Conservation (phyloP, 306 rosid genomes). For the Styphnolobium japonicum region DNA sequence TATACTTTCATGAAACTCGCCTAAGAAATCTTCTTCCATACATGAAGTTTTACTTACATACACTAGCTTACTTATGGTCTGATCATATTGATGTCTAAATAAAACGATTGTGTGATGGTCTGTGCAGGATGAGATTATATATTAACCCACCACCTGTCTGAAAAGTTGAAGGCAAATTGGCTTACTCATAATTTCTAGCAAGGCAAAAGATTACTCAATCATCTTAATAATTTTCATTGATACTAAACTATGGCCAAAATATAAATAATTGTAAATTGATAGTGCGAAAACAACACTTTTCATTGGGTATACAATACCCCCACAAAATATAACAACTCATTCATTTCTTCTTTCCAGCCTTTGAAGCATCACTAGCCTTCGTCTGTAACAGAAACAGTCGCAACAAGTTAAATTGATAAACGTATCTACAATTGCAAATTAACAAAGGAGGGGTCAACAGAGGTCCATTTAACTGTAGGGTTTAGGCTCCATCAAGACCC, state of each 20-base stretch:
- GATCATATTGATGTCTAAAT: no score
- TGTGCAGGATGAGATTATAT: no score
- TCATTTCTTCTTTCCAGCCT: constrained; percentile 60
- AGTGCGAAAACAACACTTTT: not conserved
- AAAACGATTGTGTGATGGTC: no score
- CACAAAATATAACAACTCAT: not conserved
- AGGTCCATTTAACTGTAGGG: not conserved
- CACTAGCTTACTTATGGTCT: no score
- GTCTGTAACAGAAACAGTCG: constrained; percentile 32
- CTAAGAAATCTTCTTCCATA: no score
- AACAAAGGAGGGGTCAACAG: not conserved
- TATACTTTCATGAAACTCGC: no score
- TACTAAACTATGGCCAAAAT: not conserved
- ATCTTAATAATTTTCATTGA: no score
- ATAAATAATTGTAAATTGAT: not conserved
- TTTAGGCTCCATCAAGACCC: not conserved
- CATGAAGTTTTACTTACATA: no score
- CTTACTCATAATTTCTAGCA: no score
- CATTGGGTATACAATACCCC: not conserved
- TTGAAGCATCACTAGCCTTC: constrained; percentile 59
- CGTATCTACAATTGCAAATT: not conserved
- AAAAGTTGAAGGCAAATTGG: no score
- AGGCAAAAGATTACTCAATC: no score
- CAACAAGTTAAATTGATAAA: not conserved
- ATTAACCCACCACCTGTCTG: no score